phyloP scores from a whole-genome alignment of 352 stramenopile genomes.

The Aphanomyces invadans region DNA sequence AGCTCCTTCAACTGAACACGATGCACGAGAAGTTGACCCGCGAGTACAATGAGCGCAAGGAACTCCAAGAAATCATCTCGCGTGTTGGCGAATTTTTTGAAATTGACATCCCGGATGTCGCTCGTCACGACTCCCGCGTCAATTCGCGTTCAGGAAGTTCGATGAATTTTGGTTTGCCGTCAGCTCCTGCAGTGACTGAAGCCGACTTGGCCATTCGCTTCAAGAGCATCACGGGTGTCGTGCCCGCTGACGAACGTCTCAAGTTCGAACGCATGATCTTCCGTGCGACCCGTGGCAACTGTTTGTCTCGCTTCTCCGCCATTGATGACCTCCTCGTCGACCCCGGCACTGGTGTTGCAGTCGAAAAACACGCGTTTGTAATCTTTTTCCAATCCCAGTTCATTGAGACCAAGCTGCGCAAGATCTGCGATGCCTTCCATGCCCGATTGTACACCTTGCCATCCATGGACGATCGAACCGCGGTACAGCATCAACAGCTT shows the following conservation, averaged over 20 bases:
- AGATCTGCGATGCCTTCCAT: constrained; percentile 97
- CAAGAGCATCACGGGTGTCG: constrained; percentile 90
- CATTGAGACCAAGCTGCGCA: constrained; percentile 97
- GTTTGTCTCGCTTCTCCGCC: constrained; percentile 94
- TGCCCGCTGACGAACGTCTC: constrained; percentile 87
- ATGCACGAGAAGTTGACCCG: constrained; percentile 97
- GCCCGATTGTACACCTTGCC: constrained; percentile 94
- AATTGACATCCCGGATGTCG: constrained; percentile 60
- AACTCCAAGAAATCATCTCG: constrained; percentile 77
- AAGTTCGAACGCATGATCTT: constrained; percentile 99
- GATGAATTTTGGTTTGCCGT: constrained; percentile 10
- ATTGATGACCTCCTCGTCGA: constrained; percentile 90
- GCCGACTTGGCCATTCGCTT: constrained; percentile 47
- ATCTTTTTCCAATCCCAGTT: constrained; percentile 97
- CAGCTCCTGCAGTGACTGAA: not conserved
- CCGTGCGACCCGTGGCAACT: constrained; percentile 97
- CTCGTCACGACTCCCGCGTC: constrained; percentile 47
- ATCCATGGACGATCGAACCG: constrained; percentile 88
- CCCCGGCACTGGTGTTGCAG: constrained; percentile 73
- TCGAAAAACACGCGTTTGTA: constrained; percentile 87
- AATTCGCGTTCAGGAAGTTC: constrained; percentile 40
- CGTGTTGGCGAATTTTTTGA: constrained; percentile 78
- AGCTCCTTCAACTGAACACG: constrained; percentile 94
- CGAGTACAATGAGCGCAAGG: constrained; percentile 96
- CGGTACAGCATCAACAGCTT: too few relatives aligned